Conservation (phyloP, 495 filamentous ascomycete species). For the Daldinia childiae region DNA sequence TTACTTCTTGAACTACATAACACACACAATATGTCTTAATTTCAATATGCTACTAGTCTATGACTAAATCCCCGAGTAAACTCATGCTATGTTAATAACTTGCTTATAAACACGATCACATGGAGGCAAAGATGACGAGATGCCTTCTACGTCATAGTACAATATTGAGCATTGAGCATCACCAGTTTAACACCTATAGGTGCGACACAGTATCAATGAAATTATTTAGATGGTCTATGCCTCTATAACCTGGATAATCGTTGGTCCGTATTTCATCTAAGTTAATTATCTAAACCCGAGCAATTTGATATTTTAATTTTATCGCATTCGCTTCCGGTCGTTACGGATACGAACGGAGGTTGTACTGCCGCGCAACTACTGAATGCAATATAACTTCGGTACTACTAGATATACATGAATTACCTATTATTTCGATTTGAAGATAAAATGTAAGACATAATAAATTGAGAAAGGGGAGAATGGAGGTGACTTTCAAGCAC, state of each 20-base stretch:
- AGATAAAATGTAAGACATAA: background rate
- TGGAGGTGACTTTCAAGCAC: background rate
- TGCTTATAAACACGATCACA: no score
- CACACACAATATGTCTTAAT: background rate
- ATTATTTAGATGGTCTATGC: background rate
- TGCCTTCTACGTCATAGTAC: background rate
- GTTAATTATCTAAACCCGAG: background rate
- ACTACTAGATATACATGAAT: background rate
- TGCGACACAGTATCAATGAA: background rate
- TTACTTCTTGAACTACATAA: background rate
- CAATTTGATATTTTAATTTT: no score
- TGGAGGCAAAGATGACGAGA: no score
- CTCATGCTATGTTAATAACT: no score
- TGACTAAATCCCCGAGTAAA: background rate
- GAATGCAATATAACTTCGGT: conserved; percentile 6
- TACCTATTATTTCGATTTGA: background rate
- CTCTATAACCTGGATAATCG: background rate
- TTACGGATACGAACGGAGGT: conserved; percentile 3
- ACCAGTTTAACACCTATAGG: background rate
- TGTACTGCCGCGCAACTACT: background rate
- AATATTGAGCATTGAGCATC: background rate
- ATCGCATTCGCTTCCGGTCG: background rate
- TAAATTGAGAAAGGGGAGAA: background rate
- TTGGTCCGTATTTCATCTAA: background rate
- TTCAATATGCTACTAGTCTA: background rate